phyloP scores from a whole-genome alignment of 176 grass and related monocot genomes.

The maize (Zea mays) region DNA sequence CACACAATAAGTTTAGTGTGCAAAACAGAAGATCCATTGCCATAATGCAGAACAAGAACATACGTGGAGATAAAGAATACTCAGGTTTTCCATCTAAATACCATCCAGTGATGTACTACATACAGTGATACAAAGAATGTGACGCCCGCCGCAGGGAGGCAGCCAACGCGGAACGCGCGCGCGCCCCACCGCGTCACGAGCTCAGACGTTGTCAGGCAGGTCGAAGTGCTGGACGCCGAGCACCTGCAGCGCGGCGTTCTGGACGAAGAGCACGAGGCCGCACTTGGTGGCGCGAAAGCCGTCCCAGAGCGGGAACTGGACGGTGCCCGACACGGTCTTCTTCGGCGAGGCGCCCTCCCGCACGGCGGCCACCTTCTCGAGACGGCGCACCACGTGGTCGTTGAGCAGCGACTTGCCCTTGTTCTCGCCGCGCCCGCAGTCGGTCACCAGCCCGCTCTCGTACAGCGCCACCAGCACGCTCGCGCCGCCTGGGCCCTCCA shows the following conservation, averaged over 20 bases:
- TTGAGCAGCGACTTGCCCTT: constrained; percentile 72
- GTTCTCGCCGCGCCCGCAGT: constrained; percentile 79
- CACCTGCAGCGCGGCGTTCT: constrained; percentile 70
- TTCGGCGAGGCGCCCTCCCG: constrained; percentile 57
- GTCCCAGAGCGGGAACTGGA: constrained; percentile 77
- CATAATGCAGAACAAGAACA: neutral
- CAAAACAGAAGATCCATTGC: neutral
- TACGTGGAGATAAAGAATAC: neutral
- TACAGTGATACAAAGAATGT: constrained; percentile 25
- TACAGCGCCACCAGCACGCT: constrained; percentile 81
- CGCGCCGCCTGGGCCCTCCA: constrained; percentile 51
- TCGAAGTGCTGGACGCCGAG: constrained; percentile 78
- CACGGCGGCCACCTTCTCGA: constrained; percentile 70
- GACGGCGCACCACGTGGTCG: constrained; percentile 80
- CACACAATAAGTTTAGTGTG: too few relatives aligned
- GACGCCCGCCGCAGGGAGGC: neutral
- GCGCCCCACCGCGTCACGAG: neutral
- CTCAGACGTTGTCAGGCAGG: constrained; percentile 64
- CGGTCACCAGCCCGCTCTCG: constrained; percentile 80
- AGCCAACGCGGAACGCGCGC: neutral
- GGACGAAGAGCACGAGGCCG: constrained; percentile 80
- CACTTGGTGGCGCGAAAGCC: constrained; percentile 69
- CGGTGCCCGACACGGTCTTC: constrained; percentile 66
- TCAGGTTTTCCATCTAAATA: neutral
- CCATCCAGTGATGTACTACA: neutral